These are phyloP conservation scores for Anisodus acutangulus DNA, from an alignment of 257 asterid genomes.

Conservation along the genomic window DNA sequence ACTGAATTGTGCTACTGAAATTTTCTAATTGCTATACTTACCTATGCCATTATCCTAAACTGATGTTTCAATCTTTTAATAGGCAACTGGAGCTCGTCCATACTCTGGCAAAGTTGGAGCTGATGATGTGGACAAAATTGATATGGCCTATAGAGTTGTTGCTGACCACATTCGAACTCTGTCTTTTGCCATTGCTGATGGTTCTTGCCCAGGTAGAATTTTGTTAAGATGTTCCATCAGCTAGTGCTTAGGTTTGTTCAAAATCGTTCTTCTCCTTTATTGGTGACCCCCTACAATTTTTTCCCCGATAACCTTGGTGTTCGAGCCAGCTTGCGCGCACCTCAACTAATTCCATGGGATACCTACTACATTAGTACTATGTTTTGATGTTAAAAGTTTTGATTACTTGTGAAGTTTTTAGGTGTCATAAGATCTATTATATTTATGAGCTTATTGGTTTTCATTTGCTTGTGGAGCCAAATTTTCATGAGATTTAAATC, in stretches of 20 bases:
- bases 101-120: constrained; percentile 88
- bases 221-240: constrained; percentile 29
- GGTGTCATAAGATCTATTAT: not conserved
- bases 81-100: constrained; percentile 83
- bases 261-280: constrained; percentile 1
- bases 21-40: not conserved
- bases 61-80: constrained; percentile 28
- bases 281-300: not conserved
- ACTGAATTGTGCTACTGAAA: not conserved
- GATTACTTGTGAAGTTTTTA: not conserved
- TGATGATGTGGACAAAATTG: constrained; percentile 82
- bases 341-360: no score
- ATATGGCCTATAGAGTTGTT: constrained; percentile 98
- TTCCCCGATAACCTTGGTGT: no score
- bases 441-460: not conserved
- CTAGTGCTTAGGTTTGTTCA: constrained; percentile 24
- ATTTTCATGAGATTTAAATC: not conserved
- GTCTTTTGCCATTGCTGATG: constrained; percentile 99
- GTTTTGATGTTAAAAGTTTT: not conserved
- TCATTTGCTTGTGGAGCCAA: not conserved
- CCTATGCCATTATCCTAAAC: not conserved
- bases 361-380: not conserved
- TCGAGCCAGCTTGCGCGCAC: no score
- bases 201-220: constrained; percentile 84
- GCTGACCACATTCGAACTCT: constrained; percentile 98